A percentile compares a stretch with the other conserved stretches of the same genome.
These are phyloP conservation scores for Tetracentron sinense DNA, from an alignment of 164 flowering plant genomes.

Conservation along the genomic window DNA sequence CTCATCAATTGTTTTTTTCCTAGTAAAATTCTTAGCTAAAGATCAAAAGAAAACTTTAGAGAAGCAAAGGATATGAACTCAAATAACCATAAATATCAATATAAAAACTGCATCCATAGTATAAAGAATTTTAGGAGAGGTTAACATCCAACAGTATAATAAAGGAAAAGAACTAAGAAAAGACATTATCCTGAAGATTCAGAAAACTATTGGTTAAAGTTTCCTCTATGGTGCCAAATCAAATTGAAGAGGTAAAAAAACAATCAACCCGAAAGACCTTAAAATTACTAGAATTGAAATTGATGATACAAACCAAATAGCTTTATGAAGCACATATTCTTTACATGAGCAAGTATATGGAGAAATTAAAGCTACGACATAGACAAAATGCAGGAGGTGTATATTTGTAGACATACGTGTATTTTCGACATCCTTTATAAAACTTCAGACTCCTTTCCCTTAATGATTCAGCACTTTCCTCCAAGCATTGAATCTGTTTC, in stretches of 20 bases:
- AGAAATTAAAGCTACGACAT: background rate
- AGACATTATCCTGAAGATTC: background rate
- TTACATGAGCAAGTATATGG: background rate
- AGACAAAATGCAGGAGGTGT: background rate
- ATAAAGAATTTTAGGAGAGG: background rate
- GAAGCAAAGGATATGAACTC: background rate
- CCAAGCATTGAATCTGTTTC: conserved; percentile 73
- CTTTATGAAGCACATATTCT: background rate
- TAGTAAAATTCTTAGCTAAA: background rate
- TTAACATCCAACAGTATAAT: background rate
- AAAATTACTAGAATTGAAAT: too few relatives aligned
- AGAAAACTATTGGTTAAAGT: background rate
- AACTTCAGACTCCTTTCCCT: conserved; percentile 82
- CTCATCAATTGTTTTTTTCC: background rate
- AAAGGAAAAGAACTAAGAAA: too few relatives aligned
- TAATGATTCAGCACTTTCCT: conserved; percentile 77
- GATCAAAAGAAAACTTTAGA: too few relatives aligned
- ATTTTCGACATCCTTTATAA: conserved; percentile 93
- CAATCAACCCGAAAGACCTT: too few relatives aligned
- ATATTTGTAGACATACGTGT: conserved; percentile 57
- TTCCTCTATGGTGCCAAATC: too few relatives aligned
- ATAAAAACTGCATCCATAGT: too few relatives aligned
- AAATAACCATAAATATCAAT: background rate
- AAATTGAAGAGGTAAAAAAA: too few relatives aligned
- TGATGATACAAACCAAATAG: background rate